Base-by-base conservation (phyloP, 306 rosid genomes). In the Gynostemma pentaphyllum region DNA sequence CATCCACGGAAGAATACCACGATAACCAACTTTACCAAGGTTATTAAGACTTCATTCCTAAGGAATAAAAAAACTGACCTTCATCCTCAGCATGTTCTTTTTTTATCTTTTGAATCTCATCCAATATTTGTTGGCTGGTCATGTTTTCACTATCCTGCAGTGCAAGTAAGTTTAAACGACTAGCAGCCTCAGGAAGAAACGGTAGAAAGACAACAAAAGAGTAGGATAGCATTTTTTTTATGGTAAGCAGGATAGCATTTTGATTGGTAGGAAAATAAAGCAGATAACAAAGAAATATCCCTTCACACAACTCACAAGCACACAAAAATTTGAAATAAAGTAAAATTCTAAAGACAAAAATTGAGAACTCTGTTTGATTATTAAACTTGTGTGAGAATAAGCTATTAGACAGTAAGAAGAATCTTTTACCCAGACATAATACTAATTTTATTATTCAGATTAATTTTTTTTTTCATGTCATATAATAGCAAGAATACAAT, bases 31-130 rank as follows among this genome's bases (percentile, higher is more conserved):
- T n/a, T n/a, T n/a, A n/a, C n/a, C n/a, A n/a, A n/a, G n/a, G n/a
- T n/a, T n/a, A n/a, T n/a, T 19, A 30, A 56, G n/a, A 27, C 63
- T 32, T 56, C 27, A 56, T 9, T 24, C 62, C 7, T n/a, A 29
- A 49, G 21, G 49, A 12, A 41, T 11, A 6, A 37, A 67, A 52
- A 37, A 64, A 54, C 34, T 30, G 57, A 92, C 99, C 99, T 76
- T 92, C 91, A 64, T 92, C 99, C 67, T 82, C 95, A 62, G 90
- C 96, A 73, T 88, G 95, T 66, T 81, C 95, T 73, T 86, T 78
- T 79, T 92, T 92, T 26, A 92, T 72, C 79, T 86, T 94, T 79
- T 73, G 71, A 51, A 92, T 89, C 75, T 92, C 95, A 27, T 88
- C 84, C 71, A 76, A 79, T 70, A 84, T 78, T 75, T 82, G 95